These are phyloP conservation scores for Suillus tomentosus DNA, from an alignment of 768 basidiomycete genomes.

Conservation along the genomic window DNA sequence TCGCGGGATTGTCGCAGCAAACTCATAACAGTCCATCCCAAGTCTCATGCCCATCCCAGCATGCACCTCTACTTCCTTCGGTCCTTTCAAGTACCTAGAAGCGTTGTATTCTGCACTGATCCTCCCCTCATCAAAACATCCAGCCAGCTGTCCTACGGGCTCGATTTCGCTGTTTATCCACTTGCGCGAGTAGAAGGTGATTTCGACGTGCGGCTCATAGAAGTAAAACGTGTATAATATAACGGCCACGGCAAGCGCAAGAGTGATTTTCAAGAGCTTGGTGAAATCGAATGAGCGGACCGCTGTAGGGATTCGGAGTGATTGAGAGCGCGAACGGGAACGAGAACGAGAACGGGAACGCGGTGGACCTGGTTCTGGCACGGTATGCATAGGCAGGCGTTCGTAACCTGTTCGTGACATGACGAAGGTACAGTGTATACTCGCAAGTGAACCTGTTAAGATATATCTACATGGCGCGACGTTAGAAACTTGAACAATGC, in stretches of 20 bases:
- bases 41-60: conserved; percentile 77
- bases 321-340: conserved; percentile 21
- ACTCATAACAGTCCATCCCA: conserved; percentile 91
- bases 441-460: neutral
- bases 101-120: conserved; percentile 71
- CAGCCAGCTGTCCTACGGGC: conserved; percentile 60
- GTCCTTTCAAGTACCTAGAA: conserved; percentile 61
- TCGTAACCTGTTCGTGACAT: conserved; percentile 48
- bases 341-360: conserved; percentile 27
- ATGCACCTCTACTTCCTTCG: conserved; percentile 70
- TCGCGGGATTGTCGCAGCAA: conserved; percentile 76
- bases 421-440: neutral
- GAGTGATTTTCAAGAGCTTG: conserved; percentile 44
- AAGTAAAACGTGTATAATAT: conserved; percentile 53
- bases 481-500: neutral
- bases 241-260: conserved; percentile 40
- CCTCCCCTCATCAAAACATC: conserved; percentile 69
- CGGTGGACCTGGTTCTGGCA: conserved; percentile 33
- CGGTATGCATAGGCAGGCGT: conserved; percentile 52
- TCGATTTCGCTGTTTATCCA: conserved; percentile 80
- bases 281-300: conserved; percentile 40
- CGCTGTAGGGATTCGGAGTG: conserved; percentile 21
- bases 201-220: conserved; percentile 86
- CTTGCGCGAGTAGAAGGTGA: conserved; percentile 71
- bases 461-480: neutral